A percentile compares a stretch with the other conserved stretches of the same genome.
These are phyloP conservation scores for Botrytis fabae DNA, from an alignment of 2,329 filamentous ascomycete species.

Conservation along the genomic window DNA sequence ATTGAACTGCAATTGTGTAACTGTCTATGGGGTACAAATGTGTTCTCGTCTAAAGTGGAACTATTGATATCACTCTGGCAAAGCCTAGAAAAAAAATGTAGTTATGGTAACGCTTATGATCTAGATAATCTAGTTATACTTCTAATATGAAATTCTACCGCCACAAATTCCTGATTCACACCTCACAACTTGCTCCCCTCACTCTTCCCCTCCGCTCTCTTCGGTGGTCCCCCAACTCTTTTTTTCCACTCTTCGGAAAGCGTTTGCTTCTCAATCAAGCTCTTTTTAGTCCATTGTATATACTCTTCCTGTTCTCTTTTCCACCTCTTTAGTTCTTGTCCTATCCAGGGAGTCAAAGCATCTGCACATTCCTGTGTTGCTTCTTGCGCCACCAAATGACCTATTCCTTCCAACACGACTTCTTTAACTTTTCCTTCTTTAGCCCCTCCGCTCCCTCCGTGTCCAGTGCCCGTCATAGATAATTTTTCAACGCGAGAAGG, in stretches of 20 bases:
- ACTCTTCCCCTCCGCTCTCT: not conserved
- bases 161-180: not conserved
- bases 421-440: constrained; percentile 66
- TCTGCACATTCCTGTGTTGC: constrained; percentile 66
- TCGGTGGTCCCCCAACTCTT: constrained; percentile 29
- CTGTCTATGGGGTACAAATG: not conserved
- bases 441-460: constrained; percentile 66
- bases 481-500: constrained; percentile 59
- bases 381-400: constrained; percentile 86
- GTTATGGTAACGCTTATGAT: not conserved
- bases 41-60: not conserved
- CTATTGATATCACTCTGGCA: not conserved
- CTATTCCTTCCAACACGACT: constrained; percentile 62
- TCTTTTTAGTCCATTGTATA: constrained; percentile 53
- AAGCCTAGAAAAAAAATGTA: not conserved
- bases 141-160: not conserved
- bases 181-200: constrained; percentile 18
- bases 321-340: constrained; percentile 58
- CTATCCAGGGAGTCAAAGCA: constrained; percentile 57
- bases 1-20: not conserved
- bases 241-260: constrained; percentile 55
- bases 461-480: constrained; percentile 60
- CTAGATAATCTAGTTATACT: not conserved
- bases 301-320: constrained; percentile 57
- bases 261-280: constrained; percentile 56